Percentiles rank a stretch among this genome's conserved stretches.
Conservation (phyloP, 352 stramenopile genomes). For the Phytophthora pseudosyringae region DNA sequence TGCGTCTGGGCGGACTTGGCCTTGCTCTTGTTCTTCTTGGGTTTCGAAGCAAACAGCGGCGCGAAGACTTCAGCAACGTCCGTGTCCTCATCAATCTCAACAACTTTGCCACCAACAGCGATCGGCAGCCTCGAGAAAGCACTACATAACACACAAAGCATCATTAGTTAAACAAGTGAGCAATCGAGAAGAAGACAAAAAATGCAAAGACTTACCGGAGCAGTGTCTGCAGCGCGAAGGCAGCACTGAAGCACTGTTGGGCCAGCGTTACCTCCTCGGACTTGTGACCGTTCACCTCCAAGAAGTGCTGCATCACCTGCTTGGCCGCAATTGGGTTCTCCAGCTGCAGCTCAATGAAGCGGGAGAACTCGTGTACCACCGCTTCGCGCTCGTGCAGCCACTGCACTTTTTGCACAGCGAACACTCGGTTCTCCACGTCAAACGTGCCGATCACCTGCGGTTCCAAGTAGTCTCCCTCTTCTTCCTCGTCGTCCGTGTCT, state of each 20-base stretch:
- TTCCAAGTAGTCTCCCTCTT: constrained; percentile 35
- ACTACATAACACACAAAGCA: constrained; percentile 27
- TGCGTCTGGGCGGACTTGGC: constrained; percentile 27
- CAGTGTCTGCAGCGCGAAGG: constrained; percentile 81
- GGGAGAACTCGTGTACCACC: constrained; percentile 73
- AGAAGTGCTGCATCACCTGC: constrained; percentile 58
- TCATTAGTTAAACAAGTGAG: constrained; percentile 7
- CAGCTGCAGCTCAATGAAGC: constrained; percentile 79
- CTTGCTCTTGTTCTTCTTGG: constrained; percentile 47
- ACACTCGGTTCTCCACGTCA: constrained; percentile 65
- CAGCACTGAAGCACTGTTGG: constrained; percentile 80
- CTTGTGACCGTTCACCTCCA: constrained; percentile 64
- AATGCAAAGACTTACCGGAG: constrained; percentile 43
- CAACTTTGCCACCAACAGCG: constrained; percentile 47
- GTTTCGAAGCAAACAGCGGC: constrained; percentile 47
- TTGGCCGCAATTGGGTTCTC: constrained; percentile 48
- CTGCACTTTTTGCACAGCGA: constrained; percentile 63
- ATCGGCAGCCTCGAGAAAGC: constrained; percentile 67
- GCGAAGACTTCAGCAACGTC: constrained; percentile 53
- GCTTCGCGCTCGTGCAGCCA: constrained; percentile 72
- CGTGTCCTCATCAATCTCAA: constrained; percentile 55
- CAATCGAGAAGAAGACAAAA: constrained; percentile 3
- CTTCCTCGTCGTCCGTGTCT: constrained; percentile 43
- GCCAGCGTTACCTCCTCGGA: constrained; percentile 41
- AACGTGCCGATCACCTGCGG: constrained; percentile 65